Conservation (phyloP, 2,329 filamentous ascomycete genomes). For the Huntiella savannae region DNA sequence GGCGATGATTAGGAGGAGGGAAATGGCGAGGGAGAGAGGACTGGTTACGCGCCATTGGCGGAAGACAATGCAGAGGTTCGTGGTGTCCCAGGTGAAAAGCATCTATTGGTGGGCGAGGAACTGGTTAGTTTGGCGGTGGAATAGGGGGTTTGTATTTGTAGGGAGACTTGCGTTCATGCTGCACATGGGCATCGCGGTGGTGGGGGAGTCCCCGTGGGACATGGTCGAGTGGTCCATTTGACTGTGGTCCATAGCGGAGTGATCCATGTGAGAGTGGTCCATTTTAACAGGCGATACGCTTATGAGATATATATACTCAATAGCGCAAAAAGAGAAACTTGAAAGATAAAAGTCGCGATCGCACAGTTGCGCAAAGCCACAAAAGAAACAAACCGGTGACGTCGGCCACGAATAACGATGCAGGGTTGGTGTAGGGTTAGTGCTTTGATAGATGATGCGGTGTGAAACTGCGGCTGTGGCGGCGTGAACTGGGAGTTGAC, state of each 20-base stretch:
- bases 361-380: neutral
- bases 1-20: constrained; percentile 62
- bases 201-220: constrained; percentile 23
- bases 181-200: constrained; percentile 43
- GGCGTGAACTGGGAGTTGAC: neutral
- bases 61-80: constrained; percentile 92
- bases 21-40: constrained; percentile 55
- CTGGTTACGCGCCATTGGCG: constrained; percentile 70
- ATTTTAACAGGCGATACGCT: neutral
- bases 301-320: neutral
- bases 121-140: neutral
- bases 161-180: constrained; percentile 62
- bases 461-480: neutral
- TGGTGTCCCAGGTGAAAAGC: constrained; percentile 94
- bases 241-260: constrained; percentile 22
- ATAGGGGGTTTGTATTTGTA: neutral
- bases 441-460: too few species aligned
- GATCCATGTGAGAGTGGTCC: constrained; percentile 11
- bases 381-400: too few species aligned
- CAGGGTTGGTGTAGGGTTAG: too few species aligned
- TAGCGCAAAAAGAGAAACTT: neutral
- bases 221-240: constrained; percentile 25
- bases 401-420: too few species aligned
- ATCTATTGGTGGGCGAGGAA: constrained; percentile 36
- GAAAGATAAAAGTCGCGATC: neutral